Conservation (phyloP, 371 early-diverging fungal species). For the Rhizopus stolonifer region DNA sequence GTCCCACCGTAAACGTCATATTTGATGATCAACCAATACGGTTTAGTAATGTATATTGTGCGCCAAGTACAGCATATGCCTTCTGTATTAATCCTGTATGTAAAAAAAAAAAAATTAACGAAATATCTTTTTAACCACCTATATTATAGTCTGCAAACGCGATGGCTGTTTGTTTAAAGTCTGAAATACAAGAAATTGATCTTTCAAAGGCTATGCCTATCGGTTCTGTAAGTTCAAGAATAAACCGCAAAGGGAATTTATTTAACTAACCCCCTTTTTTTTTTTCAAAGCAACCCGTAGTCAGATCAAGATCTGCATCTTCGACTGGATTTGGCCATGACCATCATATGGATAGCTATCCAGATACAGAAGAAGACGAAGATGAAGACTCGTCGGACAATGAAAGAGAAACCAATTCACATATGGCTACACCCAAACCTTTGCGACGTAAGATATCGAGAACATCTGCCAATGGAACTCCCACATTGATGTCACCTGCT, state of each 20-base stretch:
- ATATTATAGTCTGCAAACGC: conserved; percentile 20
- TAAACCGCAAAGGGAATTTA: background rate
- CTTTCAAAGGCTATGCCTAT: conserved; percentile 25
- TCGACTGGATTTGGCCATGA: conserved; percentile 27
- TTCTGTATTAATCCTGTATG: conserved; percentile 40
- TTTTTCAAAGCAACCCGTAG: conserved; percentile 25
- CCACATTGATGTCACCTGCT: conserved; percentile 31
- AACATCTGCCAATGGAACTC: conserved; percentile 19
- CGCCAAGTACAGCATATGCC: conserved; percentile 39
- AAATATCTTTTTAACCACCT: background rate
- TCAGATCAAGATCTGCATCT: conserved; percentile 32
- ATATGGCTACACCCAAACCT: background rate
- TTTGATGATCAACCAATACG: conserved; percentile 26
- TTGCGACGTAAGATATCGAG: background rate
- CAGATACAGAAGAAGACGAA: conserved; percentile 58
- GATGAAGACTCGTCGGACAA: conserved; percentile 35
- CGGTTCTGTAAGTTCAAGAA: conserved; percentile 9
- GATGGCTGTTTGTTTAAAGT: conserved; percentile 53
- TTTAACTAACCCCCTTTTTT: background rate
- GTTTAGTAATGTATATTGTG: conserved; percentile 30
- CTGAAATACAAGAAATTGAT: conserved; percentile 61
- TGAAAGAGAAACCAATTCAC: conserved; percentile 14
- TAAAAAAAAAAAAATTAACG: background rate
- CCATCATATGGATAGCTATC: conserved; percentile 36
- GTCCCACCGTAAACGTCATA: conserved; percentile 28